Conservation (phyloP, 2,329 filamentous ascomycete species). For the Blastomyces silverae region DNA sequence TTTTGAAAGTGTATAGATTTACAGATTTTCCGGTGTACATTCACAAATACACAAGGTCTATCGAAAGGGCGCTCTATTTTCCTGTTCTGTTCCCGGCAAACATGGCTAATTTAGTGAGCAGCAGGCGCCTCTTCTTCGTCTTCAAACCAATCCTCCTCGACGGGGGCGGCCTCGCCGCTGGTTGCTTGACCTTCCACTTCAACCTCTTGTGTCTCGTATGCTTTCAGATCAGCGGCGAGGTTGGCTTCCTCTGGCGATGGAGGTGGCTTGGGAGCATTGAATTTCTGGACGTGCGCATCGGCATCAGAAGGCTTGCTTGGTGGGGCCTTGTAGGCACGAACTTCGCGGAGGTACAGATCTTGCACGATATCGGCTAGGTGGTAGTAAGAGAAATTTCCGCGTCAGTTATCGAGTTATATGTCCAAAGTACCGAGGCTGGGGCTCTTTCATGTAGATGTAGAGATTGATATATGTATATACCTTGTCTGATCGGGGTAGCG, state of each 20-base stretch:
- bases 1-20: constrained; percentile 14
- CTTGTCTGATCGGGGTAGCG: constrained; percentile 55
- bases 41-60: constrained; percentile 13
- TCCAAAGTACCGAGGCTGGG: background rate
- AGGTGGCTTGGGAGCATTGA: constrained; percentile 71
- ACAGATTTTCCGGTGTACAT: constrained; percentile 12
- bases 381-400: constrained; percentile 13
- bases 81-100: background rate
- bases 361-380: constrained; percentile 88
- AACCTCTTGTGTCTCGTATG: constrained; percentile 89
- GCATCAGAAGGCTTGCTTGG: constrained; percentile 78
- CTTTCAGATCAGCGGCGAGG: constrained; percentile 82
- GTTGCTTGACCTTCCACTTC: constrained; percentile 85
- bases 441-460: background rate
- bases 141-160: constrained; percentile 73
- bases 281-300: constrained; percentile 86
- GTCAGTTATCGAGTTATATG: constrained; percentile 2
- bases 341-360: constrained; percentile 93
- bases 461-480: constrained; percentile 45
- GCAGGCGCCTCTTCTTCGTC: constrained; percentile 53
- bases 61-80: constrained; percentile 1
- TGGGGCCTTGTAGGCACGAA: constrained; percentile 88
- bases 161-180: constrained; percentile 54
- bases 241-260: constrained; percentile 88
- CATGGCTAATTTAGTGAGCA: constrained; percentile 34